Percentiles rank a stretch among this genome's conserved stretches.
phyloP scores from a whole-genome alignment of 2,329 filamentous ascomycete genomes.

The Leptographium galeiforme region DNA sequence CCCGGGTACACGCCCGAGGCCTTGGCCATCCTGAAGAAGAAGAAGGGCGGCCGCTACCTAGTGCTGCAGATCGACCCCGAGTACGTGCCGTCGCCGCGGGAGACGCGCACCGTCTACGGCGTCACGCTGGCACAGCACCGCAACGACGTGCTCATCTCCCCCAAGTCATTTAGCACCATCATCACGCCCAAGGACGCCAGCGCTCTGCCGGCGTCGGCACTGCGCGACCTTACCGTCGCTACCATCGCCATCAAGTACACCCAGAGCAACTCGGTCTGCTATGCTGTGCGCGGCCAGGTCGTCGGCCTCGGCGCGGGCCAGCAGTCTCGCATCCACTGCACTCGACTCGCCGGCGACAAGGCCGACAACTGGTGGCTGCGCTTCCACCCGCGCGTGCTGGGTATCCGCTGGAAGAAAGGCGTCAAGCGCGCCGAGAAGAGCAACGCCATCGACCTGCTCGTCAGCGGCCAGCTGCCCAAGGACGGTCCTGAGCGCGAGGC shows the following conservation, averaged over 20 bases:
- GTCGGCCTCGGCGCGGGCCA: conserved; percentile 91
- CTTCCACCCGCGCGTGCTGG: conserved; percentile 80
- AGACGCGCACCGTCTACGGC: conserved; percentile 82
- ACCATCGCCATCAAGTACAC: conserved; percentile 98
- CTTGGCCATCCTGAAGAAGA: conserved; percentile 85
- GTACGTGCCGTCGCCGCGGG: conserved; percentile 67
- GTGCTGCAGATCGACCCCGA: conserved; percentile 87
- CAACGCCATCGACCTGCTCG: conserved; percentile 92
- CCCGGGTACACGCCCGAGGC: conserved; percentile 76
- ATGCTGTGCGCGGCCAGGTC: conserved; percentile 85
- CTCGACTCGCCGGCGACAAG: conserved; percentile 91
- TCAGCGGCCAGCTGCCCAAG: conserved; percentile 78
- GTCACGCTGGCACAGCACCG: conserved; percentile 80
- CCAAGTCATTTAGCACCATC: conserved; percentile 72
- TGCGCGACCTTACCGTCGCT: conserved; percentile 83
- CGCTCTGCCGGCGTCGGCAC: conserved; percentile 63
- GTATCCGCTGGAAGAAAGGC: conserved; percentile 93
- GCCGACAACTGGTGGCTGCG: conserved; percentile 99
- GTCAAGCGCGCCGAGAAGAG: conserved; percentile 95
- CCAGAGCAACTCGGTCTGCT: conserved; percentile 98
- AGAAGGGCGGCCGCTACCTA: conserved; percentile 96
- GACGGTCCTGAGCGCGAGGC: conserved; percentile 70
- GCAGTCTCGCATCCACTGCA: conserved; percentile 97
- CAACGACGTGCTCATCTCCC: conserved; percentile 79
- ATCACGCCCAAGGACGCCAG: conserved; percentile 71